These are phyloP conservation scores for Casuarina glauca DNA, from an alignment of 306 rosid species.

Conservation along the genomic window DNA sequence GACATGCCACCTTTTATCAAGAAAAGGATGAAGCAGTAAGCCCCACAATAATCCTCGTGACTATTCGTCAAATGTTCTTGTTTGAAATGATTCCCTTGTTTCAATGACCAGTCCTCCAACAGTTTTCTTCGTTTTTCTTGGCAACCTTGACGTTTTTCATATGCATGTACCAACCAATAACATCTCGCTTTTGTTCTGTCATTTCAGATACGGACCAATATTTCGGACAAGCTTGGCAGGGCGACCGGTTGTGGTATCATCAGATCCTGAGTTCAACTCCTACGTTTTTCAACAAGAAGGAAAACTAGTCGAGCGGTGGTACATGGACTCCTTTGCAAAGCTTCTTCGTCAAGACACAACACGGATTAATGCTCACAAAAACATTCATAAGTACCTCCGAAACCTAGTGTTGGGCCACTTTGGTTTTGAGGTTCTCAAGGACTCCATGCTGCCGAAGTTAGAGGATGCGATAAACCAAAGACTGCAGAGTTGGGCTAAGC, in stretches of 20 bases:
- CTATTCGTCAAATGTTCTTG: background rate
- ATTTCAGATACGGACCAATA: background rate
- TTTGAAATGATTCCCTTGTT: too few relatives aligned
- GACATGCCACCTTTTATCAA: background rate
- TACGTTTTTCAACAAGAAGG: constrained; percentile 6
- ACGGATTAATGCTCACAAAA: background rate
- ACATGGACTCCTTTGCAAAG: constrained; percentile 5
- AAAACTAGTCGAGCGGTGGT: constrained; percentile 4
- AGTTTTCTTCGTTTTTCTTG: background rate
- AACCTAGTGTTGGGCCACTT: background rate
- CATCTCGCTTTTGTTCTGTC: background rate
- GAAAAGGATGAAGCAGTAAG: constrained; percentile 9
- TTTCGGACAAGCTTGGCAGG: constrained; percentile 12
- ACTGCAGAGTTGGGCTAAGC: constrained; percentile 5
- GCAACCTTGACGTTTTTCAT: too few relatives aligned
- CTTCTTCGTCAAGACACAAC: background rate
- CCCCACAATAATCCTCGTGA: background rate
- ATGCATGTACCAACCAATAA: too few relatives aligned
- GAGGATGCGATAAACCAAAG: background rate
- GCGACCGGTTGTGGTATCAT: background rate
- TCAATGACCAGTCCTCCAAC: background rate
- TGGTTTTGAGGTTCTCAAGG: background rate
- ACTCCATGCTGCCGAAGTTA: background rate
- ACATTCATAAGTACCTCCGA: constrained; percentile 3
- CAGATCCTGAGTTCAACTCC: constrained; percentile 3